phyloP scores from a whole-genome alignment of 345 rosid genomes.

The Ricinus communis region DNA sequence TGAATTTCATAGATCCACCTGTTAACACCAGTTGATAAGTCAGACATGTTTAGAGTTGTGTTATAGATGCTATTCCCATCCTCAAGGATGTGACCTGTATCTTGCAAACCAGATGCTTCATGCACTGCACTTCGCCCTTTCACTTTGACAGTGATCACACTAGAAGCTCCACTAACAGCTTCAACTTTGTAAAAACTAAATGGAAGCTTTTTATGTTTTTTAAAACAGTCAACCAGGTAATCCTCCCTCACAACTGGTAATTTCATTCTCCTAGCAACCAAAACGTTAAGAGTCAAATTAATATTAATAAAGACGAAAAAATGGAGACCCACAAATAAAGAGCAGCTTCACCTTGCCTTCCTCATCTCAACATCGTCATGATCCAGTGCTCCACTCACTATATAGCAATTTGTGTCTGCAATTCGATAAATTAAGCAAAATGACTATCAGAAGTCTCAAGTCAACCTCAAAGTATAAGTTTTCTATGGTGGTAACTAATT shows the following conservation, averaged over 20 bases:
- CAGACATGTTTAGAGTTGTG: constrained; percentile 92
- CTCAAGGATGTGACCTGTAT: constrained; percentile 91
- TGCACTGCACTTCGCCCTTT: constrained; percentile 96
- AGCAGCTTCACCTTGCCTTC: constrained; percentile 74
- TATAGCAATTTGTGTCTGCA: constrained; percentile 81
- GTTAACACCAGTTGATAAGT: constrained; percentile 87
- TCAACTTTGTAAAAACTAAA: constrained; percentile 72
- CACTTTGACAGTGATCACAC: constrained; percentile 84
- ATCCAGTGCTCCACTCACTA: constrained; percentile 60
- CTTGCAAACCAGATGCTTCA: constrained; percentile 89
- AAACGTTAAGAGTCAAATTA: constrained; percentile 16
- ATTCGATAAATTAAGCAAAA: constrained; percentile 24
- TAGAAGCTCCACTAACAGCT: constrained; percentile 55
- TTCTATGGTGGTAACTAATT: not conserved
- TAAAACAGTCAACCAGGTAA: constrained; percentile 75
- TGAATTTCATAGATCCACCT: constrained; percentile 42
- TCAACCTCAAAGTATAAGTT: not conserved
- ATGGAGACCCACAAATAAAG: constrained; percentile 13
- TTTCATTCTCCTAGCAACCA: constrained; percentile 78
- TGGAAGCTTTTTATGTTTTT: constrained; percentile 75
- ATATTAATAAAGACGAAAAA: constrained; percentile 15
- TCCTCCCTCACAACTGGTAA: constrained; percentile 79
- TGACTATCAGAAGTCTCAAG: constrained; percentile 5
- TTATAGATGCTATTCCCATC: constrained; percentile 84
- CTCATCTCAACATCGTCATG: constrained; percentile 56